Conservation (phyloP, 163 green algal genomes). For the Chloromonas sp. region DNA sequence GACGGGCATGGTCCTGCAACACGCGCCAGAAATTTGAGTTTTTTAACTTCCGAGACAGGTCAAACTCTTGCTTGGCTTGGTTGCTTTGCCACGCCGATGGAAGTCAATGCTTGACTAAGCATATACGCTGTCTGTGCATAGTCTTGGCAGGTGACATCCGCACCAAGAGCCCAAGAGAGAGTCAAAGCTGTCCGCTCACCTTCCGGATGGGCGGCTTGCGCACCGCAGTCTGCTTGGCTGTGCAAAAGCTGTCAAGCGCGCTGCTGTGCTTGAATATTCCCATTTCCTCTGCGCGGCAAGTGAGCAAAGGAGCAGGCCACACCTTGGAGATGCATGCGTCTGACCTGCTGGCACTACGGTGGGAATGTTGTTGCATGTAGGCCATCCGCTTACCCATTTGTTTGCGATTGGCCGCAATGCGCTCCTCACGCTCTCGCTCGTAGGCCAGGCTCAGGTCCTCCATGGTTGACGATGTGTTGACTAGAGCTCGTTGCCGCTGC, state of each 20-base stretch:
- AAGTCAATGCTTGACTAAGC: not conserved
- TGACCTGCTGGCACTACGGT: too few species aligned
- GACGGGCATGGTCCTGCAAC: too few species aligned
- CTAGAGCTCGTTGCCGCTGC: too few species aligned
- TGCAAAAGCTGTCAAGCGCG: slow-evolving; percentile 22
- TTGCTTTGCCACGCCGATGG: not conserved
- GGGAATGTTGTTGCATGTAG: too few species aligned
- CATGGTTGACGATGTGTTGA: too few species aligned
- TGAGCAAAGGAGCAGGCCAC: not conserved
- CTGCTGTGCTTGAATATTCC: slow-evolving; percentile 39
- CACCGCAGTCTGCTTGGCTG: slow-evolving; percentile 6
- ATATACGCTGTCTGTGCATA: not conserved
- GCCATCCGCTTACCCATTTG: not conserved
- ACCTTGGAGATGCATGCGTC: not conserved
- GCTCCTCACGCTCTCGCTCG: not conserved
- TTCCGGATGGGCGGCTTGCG: slow-evolving; percentile 4
- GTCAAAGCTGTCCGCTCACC: not conserved
- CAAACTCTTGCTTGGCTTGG: too few species aligned
- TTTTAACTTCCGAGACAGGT: not conserved
- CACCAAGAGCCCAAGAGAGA: too few species aligned
- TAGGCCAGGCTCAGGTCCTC: too few species aligned
- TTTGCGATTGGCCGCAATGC: slow-evolving; percentile 1
- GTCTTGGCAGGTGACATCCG: too few species aligned
- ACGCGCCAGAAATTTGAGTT: too few species aligned
- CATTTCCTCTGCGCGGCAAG: slow-evolving; percentile 31